Evolutionary conservation across 202 grass and related monocot species (phyloP), one percentile per base, ranked within the genome.

Genomic region (Brachypodium distachyon): DNA sequence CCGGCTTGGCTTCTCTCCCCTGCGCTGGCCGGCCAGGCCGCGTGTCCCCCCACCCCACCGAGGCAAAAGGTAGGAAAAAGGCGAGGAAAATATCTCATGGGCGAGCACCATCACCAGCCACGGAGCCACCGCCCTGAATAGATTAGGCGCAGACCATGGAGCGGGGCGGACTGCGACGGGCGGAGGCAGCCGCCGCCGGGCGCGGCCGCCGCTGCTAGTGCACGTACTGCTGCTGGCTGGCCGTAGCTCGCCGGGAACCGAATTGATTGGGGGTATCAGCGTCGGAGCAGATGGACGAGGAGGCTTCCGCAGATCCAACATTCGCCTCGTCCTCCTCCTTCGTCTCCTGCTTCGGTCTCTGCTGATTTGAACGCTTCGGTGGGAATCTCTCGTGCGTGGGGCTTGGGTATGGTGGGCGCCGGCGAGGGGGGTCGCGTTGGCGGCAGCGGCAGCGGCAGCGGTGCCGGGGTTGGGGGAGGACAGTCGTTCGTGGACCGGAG

Each of bases 401-500:
- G 59, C 42, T 39, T 43, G 48, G 62, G 61, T 70, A 88, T 90
- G 89, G 60, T 76, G 56, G 64, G 76, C 56, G 54, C 43, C 53
- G 61, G 72, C 69, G 83, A 83, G 11, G 83, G 42, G 72, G 67
- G 74, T 69, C 74, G 80, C 21, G 60, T 32, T 9, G 54, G 67
- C 25, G 60, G 34, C 17, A 41, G 42, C 12, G 83, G 64, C 25
- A n/a, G n/a, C n/a, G n/a, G n/a, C n/a, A n/a, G n/a, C n/a, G n/a
- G 27, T 10, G 78, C 40, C 48, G 82, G 68, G 18, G 54, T 18
- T 12, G 61, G 26, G 9, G 84, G 38, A 16, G 61, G 86, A 16
- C 86, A 85, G 57, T 70, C 76, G 60, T 88, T 92, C 46, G 77
- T 97, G 13, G 95, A 97, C 65, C 75, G 94, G 52, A 97, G 89